phyloP scores from a whole-genome alignment of 202 grass and related monocot genomes.

The Bolboschoenoplectus hybrid region DNA sequence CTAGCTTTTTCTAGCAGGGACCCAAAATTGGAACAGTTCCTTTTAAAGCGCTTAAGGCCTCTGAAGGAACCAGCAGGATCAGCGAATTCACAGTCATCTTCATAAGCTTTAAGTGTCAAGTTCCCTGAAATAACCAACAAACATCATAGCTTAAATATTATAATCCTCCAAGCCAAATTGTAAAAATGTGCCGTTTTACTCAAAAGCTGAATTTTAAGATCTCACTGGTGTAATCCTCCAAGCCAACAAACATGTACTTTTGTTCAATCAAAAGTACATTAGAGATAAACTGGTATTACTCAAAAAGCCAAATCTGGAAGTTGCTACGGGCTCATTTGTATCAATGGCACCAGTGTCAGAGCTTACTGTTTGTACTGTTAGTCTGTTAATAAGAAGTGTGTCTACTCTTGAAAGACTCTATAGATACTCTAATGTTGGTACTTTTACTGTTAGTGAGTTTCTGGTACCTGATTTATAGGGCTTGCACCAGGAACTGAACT shows the following conservation, averaged over 20 bases:
- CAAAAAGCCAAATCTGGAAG: background rate
- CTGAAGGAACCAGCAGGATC: conserved; percentile 86
- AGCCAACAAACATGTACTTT: background rate
- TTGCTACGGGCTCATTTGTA: background rate
- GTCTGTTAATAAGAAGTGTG: background rate
- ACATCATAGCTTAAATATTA: background rate
- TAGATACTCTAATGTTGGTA: background rate
- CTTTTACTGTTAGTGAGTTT: background rate
- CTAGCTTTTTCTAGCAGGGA: conserved; percentile 80
- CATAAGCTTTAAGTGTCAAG: conserved; percentile 65
- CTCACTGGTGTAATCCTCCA: background rate
- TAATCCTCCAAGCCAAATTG: background rate
- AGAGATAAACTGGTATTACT: background rate
- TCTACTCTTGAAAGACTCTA: background rate
- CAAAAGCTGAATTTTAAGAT: no score
- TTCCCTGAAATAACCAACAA: conserved; percentile 49
- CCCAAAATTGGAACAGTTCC: conserved; percentile 93
- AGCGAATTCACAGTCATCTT: conserved; percentile 87
- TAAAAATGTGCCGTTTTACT: background rate
- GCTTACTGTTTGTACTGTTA: background rate
- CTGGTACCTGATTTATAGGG: background rate
- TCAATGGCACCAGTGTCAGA: background rate
- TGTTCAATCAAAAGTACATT: background rate
- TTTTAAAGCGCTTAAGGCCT: conserved; percentile 73
- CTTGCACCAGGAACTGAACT: background rate